Percentiles rank a stretch among this genome's conserved stretches.
phyloP scores from a whole-genome alignment of 306 rosid genomes.

The Fragaria iinumae region DNA sequence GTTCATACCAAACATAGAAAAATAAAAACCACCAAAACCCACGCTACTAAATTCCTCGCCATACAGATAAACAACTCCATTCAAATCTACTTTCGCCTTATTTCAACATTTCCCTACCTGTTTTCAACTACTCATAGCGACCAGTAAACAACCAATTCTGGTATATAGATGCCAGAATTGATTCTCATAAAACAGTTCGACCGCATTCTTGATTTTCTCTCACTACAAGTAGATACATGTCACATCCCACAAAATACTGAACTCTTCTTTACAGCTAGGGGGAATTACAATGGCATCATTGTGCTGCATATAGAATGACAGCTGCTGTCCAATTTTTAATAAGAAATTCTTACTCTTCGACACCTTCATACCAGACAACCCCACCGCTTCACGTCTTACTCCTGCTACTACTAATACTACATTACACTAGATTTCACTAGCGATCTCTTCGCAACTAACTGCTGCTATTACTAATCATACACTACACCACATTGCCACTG shows the following conservation, averaged over 20 bases:
- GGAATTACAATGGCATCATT: neutral
- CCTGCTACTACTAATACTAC: neutral
- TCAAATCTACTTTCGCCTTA: neutral
- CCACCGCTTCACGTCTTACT: neutral
- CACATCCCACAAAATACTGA: neutral
- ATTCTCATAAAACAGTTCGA: neutral
- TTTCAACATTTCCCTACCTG: neutral
- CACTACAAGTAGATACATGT: neutral
- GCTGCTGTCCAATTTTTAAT: neutral
- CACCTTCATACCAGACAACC: neutral
- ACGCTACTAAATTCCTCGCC: neutral
- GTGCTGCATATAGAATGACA: neutral
- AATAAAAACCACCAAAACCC: neutral
- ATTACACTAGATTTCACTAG: neutral
- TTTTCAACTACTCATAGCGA: neutral
- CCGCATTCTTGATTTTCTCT: neutral
- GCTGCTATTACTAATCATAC: neutral
- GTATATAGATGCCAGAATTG: neutral
- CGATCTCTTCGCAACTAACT: neutral
- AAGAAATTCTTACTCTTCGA: neutral
- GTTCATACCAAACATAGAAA: neutral
- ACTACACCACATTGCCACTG: neutral
- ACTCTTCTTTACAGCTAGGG: neutral
- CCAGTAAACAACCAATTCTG: neutral
- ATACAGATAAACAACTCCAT: neutral